Conservation (phyloP, 1,139 yeast species). For the Pneumocystis wakefieldiae region DNA sequence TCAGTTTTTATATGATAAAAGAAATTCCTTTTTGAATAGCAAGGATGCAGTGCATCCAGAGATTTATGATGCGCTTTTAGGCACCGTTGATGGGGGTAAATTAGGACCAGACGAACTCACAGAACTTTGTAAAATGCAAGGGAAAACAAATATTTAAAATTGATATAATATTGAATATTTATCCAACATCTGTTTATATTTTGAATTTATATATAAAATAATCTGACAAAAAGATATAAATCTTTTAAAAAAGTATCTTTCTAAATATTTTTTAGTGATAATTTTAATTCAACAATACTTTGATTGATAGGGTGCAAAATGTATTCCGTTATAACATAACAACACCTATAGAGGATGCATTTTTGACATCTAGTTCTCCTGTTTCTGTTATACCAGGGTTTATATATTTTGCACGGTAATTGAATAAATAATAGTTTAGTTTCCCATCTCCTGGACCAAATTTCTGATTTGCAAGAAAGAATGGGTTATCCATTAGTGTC, state of each 20-base stretch:
- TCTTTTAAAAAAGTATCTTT: background rate
- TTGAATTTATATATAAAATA: background rate
- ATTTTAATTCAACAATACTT: background rate
- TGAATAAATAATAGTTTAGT: conserved; percentile 79
- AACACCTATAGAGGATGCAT: background rate
- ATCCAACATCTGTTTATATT: background rate
- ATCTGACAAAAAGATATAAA: background rate
- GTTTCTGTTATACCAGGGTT: background rate
- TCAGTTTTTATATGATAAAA: background rate
- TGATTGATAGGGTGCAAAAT: background rate
- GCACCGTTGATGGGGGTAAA: conserved; percentile 9
- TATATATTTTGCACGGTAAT: conserved; percentile 43
- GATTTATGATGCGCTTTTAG: conserved; percentile 6
- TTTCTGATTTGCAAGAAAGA: conserved; percentile 65
- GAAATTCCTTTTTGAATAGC: background rate
- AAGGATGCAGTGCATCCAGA: conserved; percentile 1
- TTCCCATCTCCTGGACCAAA: conserved; percentile 93
- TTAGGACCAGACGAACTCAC: conserved; percentile 3
- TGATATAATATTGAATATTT: background rate
- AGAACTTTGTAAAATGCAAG: background rate
- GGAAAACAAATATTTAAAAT: background rate
- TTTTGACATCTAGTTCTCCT: background rate
- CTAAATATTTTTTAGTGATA: background rate
- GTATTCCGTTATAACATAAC: background rate
- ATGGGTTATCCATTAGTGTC: conserved; percentile 75